Percentiles rank a stretch among this genome's conserved stretches.
phyloP scores from a whole-genome alignment of 2,329 filamentous ascomycete genomes.

The Fusarium mundagurra region DNA sequence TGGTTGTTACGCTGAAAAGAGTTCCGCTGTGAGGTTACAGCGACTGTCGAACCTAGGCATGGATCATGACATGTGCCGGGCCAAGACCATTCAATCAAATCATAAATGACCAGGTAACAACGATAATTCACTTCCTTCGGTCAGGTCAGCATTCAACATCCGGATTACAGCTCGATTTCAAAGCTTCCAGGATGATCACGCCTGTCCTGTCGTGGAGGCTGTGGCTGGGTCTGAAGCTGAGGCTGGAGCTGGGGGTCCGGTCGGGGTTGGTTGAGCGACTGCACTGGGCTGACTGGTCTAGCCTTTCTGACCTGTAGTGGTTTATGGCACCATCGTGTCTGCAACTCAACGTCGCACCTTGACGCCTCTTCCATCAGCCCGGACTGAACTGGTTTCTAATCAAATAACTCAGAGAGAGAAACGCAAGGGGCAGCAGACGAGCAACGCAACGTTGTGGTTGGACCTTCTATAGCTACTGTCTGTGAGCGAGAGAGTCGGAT shows the following conservation, averaged over 20 bases:
- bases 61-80: constrained; percentile 13
- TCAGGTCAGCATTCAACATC: not conserved
- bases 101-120: not conserved
- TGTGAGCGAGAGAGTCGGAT: not conserved
- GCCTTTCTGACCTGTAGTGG: not conserved
- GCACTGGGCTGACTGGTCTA: not conserved
- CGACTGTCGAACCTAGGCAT: constrained; percentile 5
- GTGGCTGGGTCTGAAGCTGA: constrained; percentile 9
- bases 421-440: not conserved
- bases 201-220: not conserved
- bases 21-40: not conserved
- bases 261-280: not conserved
- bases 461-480: not conserved
- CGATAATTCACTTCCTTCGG: not conserved
- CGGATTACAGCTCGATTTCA: not conserved
- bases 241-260: constrained; percentile 15
- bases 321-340: constrained; percentile 25
- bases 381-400: constrained; percentile 1
- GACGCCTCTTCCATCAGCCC: constrained; percentile 25
- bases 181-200: not conserved
- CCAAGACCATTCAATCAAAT: not conserved
- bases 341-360: constrained; percentile 19
- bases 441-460: not conserved
- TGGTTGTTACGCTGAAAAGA: not conserved
- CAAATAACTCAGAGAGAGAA: not conserved